Conservation (phyloP, 208 protist genomes). For the Leishmania major region DNA sequence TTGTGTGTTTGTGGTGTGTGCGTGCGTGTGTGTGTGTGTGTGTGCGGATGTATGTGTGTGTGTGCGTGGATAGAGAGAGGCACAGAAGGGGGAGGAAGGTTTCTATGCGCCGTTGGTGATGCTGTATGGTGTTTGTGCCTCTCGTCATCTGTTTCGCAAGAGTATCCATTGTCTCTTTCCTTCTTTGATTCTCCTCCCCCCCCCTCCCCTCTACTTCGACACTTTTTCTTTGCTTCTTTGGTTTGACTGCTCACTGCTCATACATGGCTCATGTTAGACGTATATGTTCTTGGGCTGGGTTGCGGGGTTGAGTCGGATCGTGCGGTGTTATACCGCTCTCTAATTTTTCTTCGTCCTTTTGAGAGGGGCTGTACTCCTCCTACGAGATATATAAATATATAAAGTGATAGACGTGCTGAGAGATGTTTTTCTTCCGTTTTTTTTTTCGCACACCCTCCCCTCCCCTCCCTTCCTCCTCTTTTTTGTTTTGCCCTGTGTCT, state of each 20-base stretch:
- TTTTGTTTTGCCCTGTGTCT: not conserved
- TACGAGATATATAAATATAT: too few relatives aligned
- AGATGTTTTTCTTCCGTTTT: not conserved
- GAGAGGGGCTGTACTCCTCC: not conserved
- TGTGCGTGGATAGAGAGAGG: too few relatives aligned
- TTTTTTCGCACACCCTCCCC: not conserved
- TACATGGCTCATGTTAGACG: not conserved
- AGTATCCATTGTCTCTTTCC: not conserved
- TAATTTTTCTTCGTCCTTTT: not conserved
- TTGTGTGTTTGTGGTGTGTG: not conserved
- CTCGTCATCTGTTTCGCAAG: not conserved
- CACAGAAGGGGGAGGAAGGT: not conserved
- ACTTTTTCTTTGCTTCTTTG: not conserved
- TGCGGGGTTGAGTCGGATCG: not conserved
- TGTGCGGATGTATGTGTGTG: too few relatives aligned
- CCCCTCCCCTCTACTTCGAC: not conserved
- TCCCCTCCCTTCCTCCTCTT: too few relatives aligned
- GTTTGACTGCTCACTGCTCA: not conserved
- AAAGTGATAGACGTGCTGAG: not conserved
- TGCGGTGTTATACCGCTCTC: not conserved
- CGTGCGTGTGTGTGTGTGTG: not conserved
- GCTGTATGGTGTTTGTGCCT: not conserved
- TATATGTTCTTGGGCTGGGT: not conserved
- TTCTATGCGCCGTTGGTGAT: not conserved
- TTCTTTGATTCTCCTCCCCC: not conserved